Base-by-base conservation (phyloP, 2,329 filamentous ascomycete genomes). In the Acarospora socialis region DNA sequence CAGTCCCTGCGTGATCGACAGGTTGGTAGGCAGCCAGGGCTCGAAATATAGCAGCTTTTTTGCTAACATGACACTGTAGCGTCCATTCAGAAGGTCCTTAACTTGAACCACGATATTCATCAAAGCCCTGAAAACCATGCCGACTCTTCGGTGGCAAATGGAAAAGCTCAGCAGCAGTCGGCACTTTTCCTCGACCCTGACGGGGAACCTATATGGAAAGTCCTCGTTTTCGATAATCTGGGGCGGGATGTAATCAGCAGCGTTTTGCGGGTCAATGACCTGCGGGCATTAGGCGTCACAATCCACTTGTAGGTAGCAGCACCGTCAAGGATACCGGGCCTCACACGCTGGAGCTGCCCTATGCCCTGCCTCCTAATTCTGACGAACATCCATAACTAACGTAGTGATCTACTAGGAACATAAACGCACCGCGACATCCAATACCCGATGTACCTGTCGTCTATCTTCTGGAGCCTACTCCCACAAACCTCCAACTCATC, bases 371-470 rank as follows among this genome's bases (percentile, higher is more conserved):
- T 14, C n/a, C 21, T 17, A 12, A 16, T 32, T 21, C 20, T 10
- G 6, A 28, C 16, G 5, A 5, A 14, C 10, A 28, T 9, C 8
- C 13, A 14, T 58, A 38, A 53, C 49, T 41, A 44, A 51, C 40
- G 36, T 53, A 29, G 10, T 17, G 7, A 6, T 20, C 19, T 30
- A 36, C 41, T 47, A 82, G 81, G 64, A 83, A 86, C 53, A 79
- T 94, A 51, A 72, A 76, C 46, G 76, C 80, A 26, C 68, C 74
- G 36, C 73, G 90, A 49, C 83, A 93, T 54, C 74, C 83, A 17
- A 98, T 98, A 44, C 86, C 87, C 35, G 90, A 98, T 55, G 90
- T 95, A 7, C 87, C 90, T 3, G 90, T 90, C 39, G 77, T 98
- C 39, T 98, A 98, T 52, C 70, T 98, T n/a, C 68, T 98, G 47